Evolutionary conservation across 305 asterid species (phyloP), one percentile per base, ranked within the genome.

Genomic region (Ilex paraguariensis): DNA sequence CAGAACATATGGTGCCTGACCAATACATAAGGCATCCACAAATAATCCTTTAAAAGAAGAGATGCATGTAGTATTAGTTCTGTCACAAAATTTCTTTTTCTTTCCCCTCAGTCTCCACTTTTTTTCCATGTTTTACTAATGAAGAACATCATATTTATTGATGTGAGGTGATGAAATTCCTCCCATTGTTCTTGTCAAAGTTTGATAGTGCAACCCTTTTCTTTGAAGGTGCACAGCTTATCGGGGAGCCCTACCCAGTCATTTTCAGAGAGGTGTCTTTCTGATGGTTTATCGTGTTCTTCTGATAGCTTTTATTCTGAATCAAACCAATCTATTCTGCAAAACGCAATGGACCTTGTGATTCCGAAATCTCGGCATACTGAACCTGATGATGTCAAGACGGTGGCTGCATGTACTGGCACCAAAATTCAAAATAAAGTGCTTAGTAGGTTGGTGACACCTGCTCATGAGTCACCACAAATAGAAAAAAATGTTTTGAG

Each of bases 261-360:
- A 32, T 68, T 63, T 64, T 64, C 83, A 6, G 77, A 75, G 66
- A 77, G 74, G 64, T 65, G 80, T 59, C 60, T 56, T 61, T 70
- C 78, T 33, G 85, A 80, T 57, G 82, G 72, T 50, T 77, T 69
- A 61, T 74, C 82, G 9, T 77, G 78, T 70, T 66, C 86, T 54
- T 77, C 86, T 5, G 76, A 66, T 42, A 77, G 79, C 75, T 63
- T 80, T 14, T 76, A 74, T 58, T 77, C 79, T 2, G 77, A 69
- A 31, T 74, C 80, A 61, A 71, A 65, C 57, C 64, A 57, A 58
- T 61, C 71, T 17, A 68, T 72, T 63, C 59, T 44, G 56, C 68
- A 67, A 13, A 66, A 57, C 57, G 59, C 44, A 64, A 65, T 51
- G 63, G 79, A 77, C 64, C 59, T 36, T 68, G 31, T 66, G 21